phyloP scores from a whole-genome alignment of 495 filamentous ascomycete genomes.

The Podospora appendiculata region DNA sequence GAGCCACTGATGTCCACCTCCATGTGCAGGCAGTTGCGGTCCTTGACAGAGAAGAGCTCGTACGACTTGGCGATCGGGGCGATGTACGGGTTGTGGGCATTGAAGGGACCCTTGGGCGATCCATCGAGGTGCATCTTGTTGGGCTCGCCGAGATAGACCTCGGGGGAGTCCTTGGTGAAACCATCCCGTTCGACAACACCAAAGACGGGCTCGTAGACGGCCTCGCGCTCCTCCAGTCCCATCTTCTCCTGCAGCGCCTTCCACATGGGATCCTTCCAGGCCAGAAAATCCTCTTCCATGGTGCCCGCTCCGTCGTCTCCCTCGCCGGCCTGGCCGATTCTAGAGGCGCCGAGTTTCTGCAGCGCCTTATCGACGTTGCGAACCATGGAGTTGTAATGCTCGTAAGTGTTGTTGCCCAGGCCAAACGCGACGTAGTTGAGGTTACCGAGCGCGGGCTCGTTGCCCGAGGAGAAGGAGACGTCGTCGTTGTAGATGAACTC shows the following conservation, averaged over 20 bases:
- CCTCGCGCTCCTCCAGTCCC: constrained; percentile 88
- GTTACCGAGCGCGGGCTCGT: constrained; percentile 69
- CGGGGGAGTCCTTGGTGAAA: constrained; percentile 66
- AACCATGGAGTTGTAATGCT: constrained; percentile 99
- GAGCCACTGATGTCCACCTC: constrained; percentile 87
- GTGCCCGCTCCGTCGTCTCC: constrained; percentile 97
- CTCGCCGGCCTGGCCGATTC: constrained; percentile 85
- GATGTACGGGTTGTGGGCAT: constrained; percentile 94
- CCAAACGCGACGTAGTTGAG: constrained; percentile 94
- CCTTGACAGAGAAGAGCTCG: constrained; percentile 87
- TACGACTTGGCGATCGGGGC: constrained; percentile 85
- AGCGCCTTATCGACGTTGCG: constrained; percentile 78
- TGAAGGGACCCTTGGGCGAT: constrained; percentile 79
- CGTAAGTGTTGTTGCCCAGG: constrained; percentile 97
- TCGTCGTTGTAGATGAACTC: constrained; percentile 86
- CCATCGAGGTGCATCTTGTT: constrained; percentile 94
- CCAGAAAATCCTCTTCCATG: constrained; percentile 99
- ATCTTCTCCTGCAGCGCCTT: constrained; percentile 68
- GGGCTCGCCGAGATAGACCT: constrained; percentile 92
- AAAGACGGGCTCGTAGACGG: constrained; percentile 92
- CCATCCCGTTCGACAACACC: constrained; percentile 69
- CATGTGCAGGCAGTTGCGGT: constrained; percentile 93
- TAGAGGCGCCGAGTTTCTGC: constrained; percentile 67
- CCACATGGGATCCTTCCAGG: constrained; percentile 99
- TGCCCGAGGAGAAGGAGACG: constrained; percentile 69